These are phyloP conservation scores for Lodderomyces pseudojiufengensis DNA, from an alignment of 1,139 yeast species.

Conservation along the genomic window DNA sequence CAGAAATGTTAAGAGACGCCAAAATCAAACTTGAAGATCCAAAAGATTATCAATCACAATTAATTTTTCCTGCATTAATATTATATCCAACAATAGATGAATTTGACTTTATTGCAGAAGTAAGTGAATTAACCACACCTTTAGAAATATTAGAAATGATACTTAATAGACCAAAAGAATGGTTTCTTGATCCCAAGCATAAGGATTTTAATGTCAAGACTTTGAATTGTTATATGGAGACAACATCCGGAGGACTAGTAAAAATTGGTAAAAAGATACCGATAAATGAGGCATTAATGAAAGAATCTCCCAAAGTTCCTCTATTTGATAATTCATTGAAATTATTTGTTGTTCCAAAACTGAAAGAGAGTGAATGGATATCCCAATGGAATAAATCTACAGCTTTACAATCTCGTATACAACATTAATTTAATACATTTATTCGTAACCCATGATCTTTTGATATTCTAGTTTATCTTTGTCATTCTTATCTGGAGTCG, in stretches of 20 bases:
- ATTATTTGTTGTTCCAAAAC: conserved; percentile 77
- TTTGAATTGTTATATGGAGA: conserved; percentile 77
- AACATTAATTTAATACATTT: conserved; percentile 1
- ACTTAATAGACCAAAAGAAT: conserved; percentile 63
- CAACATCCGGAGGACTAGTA: conserved; percentile 77
- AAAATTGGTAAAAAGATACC: conserved; percentile 79
- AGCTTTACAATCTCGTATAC: conserved; percentile 50
- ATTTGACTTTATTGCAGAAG: conserved; percentile 74
- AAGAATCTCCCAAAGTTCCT: conserved; percentile 73
- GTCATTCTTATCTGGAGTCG: conserved; percentile 40
- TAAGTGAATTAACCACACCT: conserved; percentile 67
- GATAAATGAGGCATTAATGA: conserved; percentile 59
- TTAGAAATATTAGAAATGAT: conserved; percentile 53
- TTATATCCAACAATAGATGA: conserved; percentile 83
- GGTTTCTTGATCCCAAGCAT: conserved; percentile 63
- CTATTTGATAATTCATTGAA: conserved; percentile 73
- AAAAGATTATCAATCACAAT: conserved; percentile 69
- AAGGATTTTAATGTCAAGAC: conserved; percentile 54
- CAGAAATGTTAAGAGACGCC: conserved; percentile 46
- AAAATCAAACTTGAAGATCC: conserved; percentile 62
- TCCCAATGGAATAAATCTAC: conserved; percentile 62
- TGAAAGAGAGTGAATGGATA: conserved; percentile 63
- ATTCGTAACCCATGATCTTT: conserved; percentile 47
- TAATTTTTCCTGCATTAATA: conserved; percentile 75
- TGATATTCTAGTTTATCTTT: conserved; percentile 33